These are phyloP conservation scores for Phalaenopsis aphrodite DNA, from an alignment of 106 monocot genomes.

Conservation along the genomic window DNA sequence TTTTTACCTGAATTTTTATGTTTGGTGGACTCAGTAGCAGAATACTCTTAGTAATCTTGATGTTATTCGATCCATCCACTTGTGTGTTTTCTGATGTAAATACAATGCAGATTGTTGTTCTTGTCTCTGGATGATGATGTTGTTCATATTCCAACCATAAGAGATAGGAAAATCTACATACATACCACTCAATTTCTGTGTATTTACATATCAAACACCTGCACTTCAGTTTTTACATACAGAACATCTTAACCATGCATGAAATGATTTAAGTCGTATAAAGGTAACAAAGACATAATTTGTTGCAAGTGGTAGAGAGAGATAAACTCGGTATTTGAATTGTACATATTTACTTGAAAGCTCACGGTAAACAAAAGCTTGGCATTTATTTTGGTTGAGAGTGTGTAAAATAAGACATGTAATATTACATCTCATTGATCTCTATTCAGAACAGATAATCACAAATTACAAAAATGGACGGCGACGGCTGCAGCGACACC, in stretches of 20 bases:
- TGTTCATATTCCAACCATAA: not conserved
- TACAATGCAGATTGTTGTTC: not conserved
- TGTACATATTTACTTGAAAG: not conserved
- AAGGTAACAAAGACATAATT: not conserved
- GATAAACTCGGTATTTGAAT: no score
- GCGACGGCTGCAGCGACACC: not conserved
- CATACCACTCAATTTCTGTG: no score
- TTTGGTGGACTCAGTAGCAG: not conserved
- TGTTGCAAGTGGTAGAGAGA: not conserved
- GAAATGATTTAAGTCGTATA: no score
- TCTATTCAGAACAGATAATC: not conserved
- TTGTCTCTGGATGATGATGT: not conserved
- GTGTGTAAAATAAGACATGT: not conserved
- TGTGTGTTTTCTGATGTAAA: not conserved
- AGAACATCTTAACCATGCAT: no score
- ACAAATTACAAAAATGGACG: slow-evolving; percentile 1
- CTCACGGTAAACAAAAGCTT: not conserved
- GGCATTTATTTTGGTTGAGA: not conserved
- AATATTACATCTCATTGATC: not conserved
- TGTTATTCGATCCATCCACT: not conserved
- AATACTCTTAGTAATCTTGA: not conserved
- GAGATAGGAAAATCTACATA: no score
- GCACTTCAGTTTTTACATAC: no score
- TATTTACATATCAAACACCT: no score
- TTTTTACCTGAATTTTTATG: not conserved